These are phyloP conservation scores for Suillus americanus DNA, from an alignment of 768 basidiomycete species.

Conservation along the genomic window DNA sequence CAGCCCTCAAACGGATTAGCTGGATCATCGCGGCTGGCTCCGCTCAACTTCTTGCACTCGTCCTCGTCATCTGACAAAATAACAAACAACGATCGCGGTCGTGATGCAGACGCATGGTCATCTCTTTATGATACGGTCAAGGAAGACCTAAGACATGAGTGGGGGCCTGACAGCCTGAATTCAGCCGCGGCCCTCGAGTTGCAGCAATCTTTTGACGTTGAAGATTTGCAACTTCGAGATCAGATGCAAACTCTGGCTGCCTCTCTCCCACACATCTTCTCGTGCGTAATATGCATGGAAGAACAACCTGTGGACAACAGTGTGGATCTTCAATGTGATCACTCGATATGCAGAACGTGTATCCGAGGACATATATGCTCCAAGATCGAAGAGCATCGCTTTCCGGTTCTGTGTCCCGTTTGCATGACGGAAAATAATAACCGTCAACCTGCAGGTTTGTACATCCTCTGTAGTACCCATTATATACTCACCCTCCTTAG, in stretches of 20 bases:
- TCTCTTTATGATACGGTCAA: not conserved
- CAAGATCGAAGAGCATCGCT: slow-evolving; percentile 52
- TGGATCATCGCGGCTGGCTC: slow-evolving; percentile 12
- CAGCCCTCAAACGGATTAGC: slow-evolving; percentile 19
- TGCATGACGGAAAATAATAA: slow-evolving; percentile 39
- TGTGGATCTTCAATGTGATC: slow-evolving; percentile 47
- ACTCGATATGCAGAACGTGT: slow-evolving; percentile 57
- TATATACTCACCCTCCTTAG: slow-evolving; percentile 23
- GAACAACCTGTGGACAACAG: slow-evolving; percentile 40
- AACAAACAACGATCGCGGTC: slow-evolving; percentile 10
- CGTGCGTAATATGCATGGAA: slow-evolving; percentile 61
- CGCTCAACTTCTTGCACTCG: slow-evolving; percentile 15
- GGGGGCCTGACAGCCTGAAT: slow-evolving; percentile 12
- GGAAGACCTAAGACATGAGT: not conserved
- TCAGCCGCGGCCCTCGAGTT: slow-evolving; percentile 25
- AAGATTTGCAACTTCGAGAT: slow-evolving; percentile 36
- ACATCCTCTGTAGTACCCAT: not conserved
- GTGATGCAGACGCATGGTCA: slow-evolving; percentile 9
- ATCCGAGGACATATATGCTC: slow-evolving; percentile 40
- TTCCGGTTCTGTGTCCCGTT: slow-evolving; percentile 61
- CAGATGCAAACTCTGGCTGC: slow-evolving; percentile 33
- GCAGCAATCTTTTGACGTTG: slow-evolving; percentile 41
- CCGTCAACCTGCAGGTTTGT: slow-evolving; percentile 33
- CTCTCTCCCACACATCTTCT: slow-evolving; percentile 37
- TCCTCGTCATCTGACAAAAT: slow-evolving; percentile 18